phyloP scores from a whole-genome alignment of 2,329 filamentous ascomycete species.

The Camptophora hylomeconis region DNA sequence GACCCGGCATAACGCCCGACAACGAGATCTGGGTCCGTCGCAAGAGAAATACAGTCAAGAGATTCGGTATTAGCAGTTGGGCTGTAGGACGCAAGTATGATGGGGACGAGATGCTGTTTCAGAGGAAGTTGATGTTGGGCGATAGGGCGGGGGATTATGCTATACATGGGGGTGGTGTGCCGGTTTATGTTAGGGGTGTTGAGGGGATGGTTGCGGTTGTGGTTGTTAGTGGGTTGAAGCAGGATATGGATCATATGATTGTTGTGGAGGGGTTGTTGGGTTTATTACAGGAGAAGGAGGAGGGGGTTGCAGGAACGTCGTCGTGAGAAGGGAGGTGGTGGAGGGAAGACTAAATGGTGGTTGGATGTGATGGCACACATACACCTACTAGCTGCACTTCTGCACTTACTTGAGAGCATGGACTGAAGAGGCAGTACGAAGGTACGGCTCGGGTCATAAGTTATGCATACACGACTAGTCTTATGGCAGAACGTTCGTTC shows the following conservation, averaged over 20 bases:
- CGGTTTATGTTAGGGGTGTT: conserved; percentile 56
- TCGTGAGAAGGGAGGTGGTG: no score
- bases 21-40: conserved; percentile 58
- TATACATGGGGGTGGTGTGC: conserved; percentile 66
- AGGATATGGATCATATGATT: conserved; percentile 65
- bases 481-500: no score
- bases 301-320: no score
- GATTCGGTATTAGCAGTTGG: conserved; percentile 60
- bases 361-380: no score
- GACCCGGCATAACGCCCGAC: conserved; percentile 55
- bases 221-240: conserved; percentile 62
- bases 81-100: conserved; percentile 54
- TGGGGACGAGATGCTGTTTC: conserved; percentile 52
- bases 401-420: no score
- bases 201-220: conserved; percentile 64
- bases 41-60: conserved; percentile 58
- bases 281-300: no score
- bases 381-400: no score
- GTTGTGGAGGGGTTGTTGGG: conserved; percentile 56
- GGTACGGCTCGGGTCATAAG: no score
- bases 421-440: no score
- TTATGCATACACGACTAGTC: no score
- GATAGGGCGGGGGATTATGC: conserved; percentile 49
- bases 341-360: no score
- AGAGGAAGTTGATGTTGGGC: conserved; percentile 50